phyloP scores from a whole-genome alignment of 805 yeast species.

The Pichia gijzeniarum region DNA sequence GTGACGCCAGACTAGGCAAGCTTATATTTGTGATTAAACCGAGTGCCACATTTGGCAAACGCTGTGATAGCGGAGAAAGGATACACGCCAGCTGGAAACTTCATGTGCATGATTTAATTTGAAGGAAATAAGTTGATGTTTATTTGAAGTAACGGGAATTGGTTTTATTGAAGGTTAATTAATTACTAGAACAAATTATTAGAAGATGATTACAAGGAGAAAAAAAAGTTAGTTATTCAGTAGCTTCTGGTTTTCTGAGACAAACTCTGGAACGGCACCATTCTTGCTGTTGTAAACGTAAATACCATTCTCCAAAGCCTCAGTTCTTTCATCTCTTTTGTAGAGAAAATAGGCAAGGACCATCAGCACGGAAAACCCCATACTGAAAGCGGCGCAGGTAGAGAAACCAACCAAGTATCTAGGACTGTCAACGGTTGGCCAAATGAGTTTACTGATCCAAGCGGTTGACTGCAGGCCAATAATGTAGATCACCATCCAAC shows the following conservation, averaged over 20 bases:
- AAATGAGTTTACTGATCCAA: conserved; percentile 29
- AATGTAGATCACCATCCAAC: conserved; percentile 50
- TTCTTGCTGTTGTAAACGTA: conserved; percentile 34
- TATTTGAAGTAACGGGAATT: too few relatives aligned
- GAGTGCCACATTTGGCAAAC: too few relatives aligned
- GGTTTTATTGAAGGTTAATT: too few relatives aligned
- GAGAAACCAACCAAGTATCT: conserved; percentile 48
- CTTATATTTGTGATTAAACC: too few relatives aligned
- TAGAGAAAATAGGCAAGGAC: conserved; percentile 32
- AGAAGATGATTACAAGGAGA: too few relatives aligned
- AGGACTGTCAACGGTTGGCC: conserved; percentile 53
- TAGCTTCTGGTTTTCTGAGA: not conserved
- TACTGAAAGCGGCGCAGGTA: conserved; percentile 35
- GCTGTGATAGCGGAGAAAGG: too few relatives aligned
- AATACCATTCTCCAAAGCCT: conserved; percentile 44
- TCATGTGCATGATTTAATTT: too few relatives aligned
- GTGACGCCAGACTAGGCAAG: too few relatives aligned
- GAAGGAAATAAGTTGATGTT: too few relatives aligned
- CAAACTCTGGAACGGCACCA: conserved; percentile 4
- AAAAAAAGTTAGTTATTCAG: too few relatives aligned
- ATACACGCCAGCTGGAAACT: too few relatives aligned
- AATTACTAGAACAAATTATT: too few relatives aligned
- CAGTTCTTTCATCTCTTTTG: conserved; percentile 43
- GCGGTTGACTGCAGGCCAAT: conserved; percentile 37
- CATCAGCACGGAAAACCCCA: conserved; percentile 23